A percentile compares a stretch with the other conserved stretches of the same genome.
These are phyloP conservation scores for Fusarium euwallaceae DNA, from an alignment of 2,329 filamentous ascomycete species.

Conservation along the genomic window DNA sequence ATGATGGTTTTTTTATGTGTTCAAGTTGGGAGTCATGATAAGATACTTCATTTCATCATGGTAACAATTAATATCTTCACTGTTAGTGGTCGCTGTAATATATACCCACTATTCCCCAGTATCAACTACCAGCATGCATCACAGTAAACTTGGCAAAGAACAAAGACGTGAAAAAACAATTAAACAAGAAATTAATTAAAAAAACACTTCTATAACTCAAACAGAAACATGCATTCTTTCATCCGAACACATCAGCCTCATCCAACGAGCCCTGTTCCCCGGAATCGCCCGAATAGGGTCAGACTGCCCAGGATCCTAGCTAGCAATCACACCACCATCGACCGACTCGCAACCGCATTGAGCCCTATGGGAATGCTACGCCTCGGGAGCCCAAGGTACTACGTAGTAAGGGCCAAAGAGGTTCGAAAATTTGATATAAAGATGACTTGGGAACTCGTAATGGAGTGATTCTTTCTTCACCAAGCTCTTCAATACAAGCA, in stretches of 20 bases:
- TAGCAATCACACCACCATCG: constrained; percentile 42
- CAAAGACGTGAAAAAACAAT: background rate
- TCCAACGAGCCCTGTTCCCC: constrained; percentile 22
- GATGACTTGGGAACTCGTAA: background rate
- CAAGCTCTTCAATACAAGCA: constrained; percentile 14
- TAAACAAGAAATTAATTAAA: background rate
- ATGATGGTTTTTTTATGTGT: background rate
- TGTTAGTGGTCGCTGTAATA: constrained; percentile 1
- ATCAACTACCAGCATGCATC: constrained; percentile 10
- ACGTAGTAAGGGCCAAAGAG: background rate
- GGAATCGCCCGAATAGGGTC: constrained; percentile 42
- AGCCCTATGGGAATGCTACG: constrained; percentile 21
- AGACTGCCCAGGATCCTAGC: constrained; percentile 34
- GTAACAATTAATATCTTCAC: background rate
- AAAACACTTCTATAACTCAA: background rate
- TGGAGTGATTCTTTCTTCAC: constrained; percentile 29
- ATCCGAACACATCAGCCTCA: background rate
- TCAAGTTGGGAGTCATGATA: background rate
- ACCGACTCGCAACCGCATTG: constrained; percentile 27
- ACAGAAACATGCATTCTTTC: background rate
- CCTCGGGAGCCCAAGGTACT: constrained; percentile 12
- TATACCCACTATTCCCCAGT: constrained; percentile 5
- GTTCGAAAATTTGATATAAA: background rate
- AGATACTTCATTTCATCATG: background rate
- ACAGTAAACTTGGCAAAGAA: background rate